Percentiles rank a stretch among this genome's conserved stretches.
Evolutionary conservation across 2,329 filamentous ascomycete genomes (phyloP).

Genomic region (Fusarium phyllophilum): DNA sequence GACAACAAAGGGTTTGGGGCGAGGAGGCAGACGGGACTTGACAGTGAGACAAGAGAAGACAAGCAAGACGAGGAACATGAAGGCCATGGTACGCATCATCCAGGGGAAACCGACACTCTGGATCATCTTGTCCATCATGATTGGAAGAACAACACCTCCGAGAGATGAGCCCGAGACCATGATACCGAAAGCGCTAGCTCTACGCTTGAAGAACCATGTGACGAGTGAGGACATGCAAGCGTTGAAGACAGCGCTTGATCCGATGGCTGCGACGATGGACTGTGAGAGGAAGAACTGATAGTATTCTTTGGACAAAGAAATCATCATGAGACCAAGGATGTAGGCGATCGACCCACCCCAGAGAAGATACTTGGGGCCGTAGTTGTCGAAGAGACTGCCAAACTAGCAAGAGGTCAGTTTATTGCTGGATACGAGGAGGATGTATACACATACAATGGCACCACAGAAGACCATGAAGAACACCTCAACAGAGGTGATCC

Average conservation of each 20-base stretch:
- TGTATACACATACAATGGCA: conserved; percentile 50
- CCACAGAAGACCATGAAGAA: conserved; percentile 63
- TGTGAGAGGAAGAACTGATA: conserved; percentile 59
- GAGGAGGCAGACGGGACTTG: conserved; percentile 54
- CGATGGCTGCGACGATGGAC: conserved; percentile 53
- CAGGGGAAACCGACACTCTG: conserved; percentile 57
- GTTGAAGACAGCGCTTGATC: conserved; percentile 57
- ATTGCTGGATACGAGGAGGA: conserved; percentile 11
- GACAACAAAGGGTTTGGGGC: conserved; percentile 57
- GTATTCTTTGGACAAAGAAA: conserved; percentile 59
- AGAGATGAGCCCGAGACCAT: conserved; percentile 64
- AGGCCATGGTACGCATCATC: conserved; percentile 60
- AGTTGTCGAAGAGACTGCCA: conserved; percentile 72
- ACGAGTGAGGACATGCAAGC: conserved; percentile 54
- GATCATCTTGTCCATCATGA: conserved; percentile 67
- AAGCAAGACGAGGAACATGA: conserved; percentile 55
- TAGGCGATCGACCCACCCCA: conserved; percentile 64
- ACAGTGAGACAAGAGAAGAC: conserved; percentile 49
- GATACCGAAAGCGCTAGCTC: conserved; percentile 64
- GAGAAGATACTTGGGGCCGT: conserved; percentile 69
- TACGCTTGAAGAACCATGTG: conserved; percentile 63
- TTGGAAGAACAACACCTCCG: conserved; percentile 68
- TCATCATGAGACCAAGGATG: conserved; percentile 74
- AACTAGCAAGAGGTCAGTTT: conserved; percentile 43
- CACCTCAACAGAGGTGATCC: conserved; percentile 67